Percentiles rank a stretch among this genome's conserved stretches.
These are phyloP conservation scores for Scheffersomyces lignicola DNA, from an alignment of 1,139 yeast species.

Conservation along the genomic window DNA sequence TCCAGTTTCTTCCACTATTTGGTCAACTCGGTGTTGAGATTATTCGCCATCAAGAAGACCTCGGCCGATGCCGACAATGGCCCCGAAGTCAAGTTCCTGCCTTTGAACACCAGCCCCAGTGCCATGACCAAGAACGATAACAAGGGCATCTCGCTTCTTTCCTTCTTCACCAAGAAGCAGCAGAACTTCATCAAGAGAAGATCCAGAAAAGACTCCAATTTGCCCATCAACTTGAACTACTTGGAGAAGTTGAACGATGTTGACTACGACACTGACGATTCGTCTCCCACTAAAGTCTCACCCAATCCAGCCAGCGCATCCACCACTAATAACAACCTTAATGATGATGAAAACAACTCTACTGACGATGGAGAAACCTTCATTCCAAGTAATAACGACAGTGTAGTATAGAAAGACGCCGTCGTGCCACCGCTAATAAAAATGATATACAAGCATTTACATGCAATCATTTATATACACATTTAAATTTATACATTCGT, in stretches of 20 bases:
- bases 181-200: conserved; percentile 29
- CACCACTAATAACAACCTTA: conserved; percentile 2
- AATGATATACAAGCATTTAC: neutral
- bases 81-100: conserved; percentile 7
- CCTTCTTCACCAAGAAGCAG: neutral
- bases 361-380: conserved; percentile 7
- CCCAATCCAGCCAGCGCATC: neutral
- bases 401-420: conserved; percentile 10
- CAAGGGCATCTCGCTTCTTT: neutral
- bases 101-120: too few relatives aligned
- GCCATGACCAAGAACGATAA: too few relatives aligned
- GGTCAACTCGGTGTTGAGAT: conserved; percentile 9
- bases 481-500: neutral
- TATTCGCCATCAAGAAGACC: conserved; percentile 11
- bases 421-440: neutral
- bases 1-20: conserved; percentile 4
- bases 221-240: conserved; percentile 23
- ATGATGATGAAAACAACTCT: neutral
- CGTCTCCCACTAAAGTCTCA: neutral
- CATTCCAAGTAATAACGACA: conserved; percentile 11
- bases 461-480: neutral
- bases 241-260: conserved; percentile 11
- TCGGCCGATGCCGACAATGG: neutral
- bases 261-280: conserved; percentile 4
- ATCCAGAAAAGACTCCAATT: conserved; percentile 56